These are phyloP conservation scores for Pontederia crassipes DNA, from an alignment of 176 grass and related monocot species.

Conservation along the genomic window DNA sequence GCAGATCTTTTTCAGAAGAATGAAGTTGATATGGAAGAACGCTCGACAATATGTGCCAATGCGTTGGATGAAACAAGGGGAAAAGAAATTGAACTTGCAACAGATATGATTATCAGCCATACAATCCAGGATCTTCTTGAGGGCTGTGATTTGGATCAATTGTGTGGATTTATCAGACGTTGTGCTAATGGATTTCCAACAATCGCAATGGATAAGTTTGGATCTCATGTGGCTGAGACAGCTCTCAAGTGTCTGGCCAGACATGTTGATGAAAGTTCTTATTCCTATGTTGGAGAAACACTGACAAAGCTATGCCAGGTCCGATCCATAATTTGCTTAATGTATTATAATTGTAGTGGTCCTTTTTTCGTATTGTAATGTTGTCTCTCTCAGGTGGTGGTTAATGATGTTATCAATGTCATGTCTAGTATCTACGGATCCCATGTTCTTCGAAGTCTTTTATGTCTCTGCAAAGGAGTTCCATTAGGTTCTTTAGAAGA, in stretches of 20 bases:
- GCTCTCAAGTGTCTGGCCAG: slow-evolving; percentile 57
- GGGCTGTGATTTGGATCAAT: slow-evolving; percentile 65
- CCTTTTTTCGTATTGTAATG: slow-evolving; percentile 13
- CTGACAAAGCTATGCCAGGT: slow-evolving; percentile 80
- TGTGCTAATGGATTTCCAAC: slow-evolving; percentile 35
- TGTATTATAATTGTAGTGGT: background rate
- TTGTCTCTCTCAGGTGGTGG: slow-evolving; percentile 44
- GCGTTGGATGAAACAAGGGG: slow-evolving; percentile 85
- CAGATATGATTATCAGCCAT: slow-evolving; percentile 61
- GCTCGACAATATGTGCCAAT: slow-evolving; percentile 61
- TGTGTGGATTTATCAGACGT: slow-evolving; percentile 64
- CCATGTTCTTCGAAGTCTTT: slow-evolving; percentile 80
- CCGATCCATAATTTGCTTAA: background rate
- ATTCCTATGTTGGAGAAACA: slow-evolving; percentile 45
- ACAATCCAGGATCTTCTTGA: slow-evolving; percentile 68
- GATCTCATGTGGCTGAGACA: slow-evolving; percentile 69
- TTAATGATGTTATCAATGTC: slow-evolving; percentile 45
- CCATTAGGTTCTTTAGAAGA: slow-evolving; percentile 45
- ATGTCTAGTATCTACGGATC: slow-evolving; percentile 79
- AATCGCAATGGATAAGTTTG: slow-evolving; percentile 67
- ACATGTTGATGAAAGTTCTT: slow-evolving; percentile 61
- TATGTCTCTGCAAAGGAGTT: slow-evolving; percentile 84
- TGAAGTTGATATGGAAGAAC: slow-evolving; percentile 64
- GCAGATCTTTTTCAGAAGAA: slow-evolving; percentile 67
- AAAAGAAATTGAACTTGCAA: slow-evolving; percentile 80